Conservation (phyloP, 2,329 filamentous ascomycete species). For the Metarhizium anisopliae region DNA sequence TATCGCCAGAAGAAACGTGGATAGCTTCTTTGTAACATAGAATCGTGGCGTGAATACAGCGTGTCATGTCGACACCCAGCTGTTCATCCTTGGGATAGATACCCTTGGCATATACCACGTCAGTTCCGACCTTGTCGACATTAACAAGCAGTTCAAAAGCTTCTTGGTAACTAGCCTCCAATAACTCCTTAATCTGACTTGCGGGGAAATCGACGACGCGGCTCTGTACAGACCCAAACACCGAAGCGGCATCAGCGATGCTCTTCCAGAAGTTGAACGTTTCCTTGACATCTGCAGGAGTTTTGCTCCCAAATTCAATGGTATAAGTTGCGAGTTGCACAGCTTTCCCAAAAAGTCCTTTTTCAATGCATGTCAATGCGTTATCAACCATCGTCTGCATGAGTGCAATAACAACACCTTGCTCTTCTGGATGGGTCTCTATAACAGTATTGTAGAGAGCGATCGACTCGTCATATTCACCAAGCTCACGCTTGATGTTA, state of each 20-base stretch:
- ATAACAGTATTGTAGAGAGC: conserved; percentile 68
- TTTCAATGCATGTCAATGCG: conserved; percentile 67
- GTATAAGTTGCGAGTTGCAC: conserved; percentile 60
- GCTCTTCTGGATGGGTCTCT: conserved; percentile 58
- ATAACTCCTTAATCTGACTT: conserved; percentile 45
- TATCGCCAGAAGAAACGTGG: conserved; percentile 59
- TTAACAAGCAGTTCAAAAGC: conserved; percentile 56
- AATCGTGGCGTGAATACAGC: conserved; percentile 62
- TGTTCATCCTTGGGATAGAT: conserved; percentile 38
- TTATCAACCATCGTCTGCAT: conserved; percentile 83
- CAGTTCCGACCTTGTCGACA: conserved; percentile 53
- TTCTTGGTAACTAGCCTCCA: conserved; percentile 43
- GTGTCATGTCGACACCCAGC: conserved; percentile 41
- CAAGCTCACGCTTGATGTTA: conserved; percentile 86
- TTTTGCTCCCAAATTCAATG: conserved; percentile 55
- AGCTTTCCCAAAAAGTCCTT: conserved; percentile 79
- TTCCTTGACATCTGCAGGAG: conserved; percentile 51
- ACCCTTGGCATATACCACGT: conserved; percentile 34
- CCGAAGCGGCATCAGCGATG: conserved; percentile 75
- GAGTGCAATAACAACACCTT: conserved; percentile 79
- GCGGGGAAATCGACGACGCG: conserved; percentile 55
- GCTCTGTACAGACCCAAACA: conserved; percentile 73
- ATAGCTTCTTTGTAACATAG: conserved; percentile 84
- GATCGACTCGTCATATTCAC: conserved; percentile 81
- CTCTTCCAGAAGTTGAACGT: conserved; percentile 96